Evolutionary conservation across 2,329 filamentous ascomycete species (phyloP).

Genomic region (Esteya vermicola): DNA sequence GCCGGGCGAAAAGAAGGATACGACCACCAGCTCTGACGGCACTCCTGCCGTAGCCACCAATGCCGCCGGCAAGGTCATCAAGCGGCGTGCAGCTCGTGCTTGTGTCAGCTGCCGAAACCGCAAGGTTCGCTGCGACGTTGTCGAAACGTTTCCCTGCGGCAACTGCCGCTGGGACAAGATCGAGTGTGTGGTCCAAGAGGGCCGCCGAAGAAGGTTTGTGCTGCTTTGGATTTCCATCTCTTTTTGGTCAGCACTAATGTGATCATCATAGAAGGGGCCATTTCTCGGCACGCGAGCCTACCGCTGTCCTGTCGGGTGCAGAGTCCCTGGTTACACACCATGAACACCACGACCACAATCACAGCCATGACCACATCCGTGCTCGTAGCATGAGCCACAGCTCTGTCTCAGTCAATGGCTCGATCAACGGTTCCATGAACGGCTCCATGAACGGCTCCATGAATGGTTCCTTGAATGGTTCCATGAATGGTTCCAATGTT

Average conservation of each 20-base stretch:
- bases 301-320: conserved; percentile 3
- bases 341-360: conserved; percentile 2
- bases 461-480: conserved; percentile 1
- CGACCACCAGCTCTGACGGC: conserved; percentile 7
- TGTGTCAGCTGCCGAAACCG: conserved; percentile 79
- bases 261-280: conserved; percentile 6
- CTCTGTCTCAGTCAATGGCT: conserved; percentile 2
- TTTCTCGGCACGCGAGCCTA: conserved; percentile 9
- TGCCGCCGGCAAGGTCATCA: conserved; percentile 38
- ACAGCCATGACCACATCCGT: conserved; percentile 1
- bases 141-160: conserved; percentile 74
- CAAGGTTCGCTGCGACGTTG: conserved; percentile 89
- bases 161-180: conserved; percentile 75
- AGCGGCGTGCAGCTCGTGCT: conserved; percentile 79
- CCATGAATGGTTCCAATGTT: background rate
- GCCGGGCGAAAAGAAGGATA: conserved; percentile 8
- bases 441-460: background rate
- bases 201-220: conserved; percentile 72
- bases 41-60: conserved; percentile 15
- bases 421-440: background rate
- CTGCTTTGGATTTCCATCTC: background rate
- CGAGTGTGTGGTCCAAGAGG: conserved; percentile 64
- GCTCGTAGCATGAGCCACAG: background rate
- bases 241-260: too few species aligned
- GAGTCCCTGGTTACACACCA: conserved; percentile 1